Conservation (phyloP, 768 basidiomycete genomes). For the Lactifluus hygrophoroides region DNA sequence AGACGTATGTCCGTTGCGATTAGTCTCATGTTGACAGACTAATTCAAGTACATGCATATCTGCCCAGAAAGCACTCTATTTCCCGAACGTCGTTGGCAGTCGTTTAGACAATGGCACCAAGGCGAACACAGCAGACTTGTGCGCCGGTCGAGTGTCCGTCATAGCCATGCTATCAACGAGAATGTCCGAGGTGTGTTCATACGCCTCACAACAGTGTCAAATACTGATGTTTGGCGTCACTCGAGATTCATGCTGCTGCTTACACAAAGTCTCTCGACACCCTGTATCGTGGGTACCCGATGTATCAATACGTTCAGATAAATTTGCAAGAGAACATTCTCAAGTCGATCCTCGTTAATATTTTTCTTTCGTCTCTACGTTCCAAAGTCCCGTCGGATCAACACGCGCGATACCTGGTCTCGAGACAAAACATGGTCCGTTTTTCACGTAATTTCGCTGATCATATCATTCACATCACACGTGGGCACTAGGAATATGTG, state of each 20-base stretch:
- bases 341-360: constrained; percentile 80
- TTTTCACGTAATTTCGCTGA: not conserved
- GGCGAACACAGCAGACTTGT: constrained; percentile 71
- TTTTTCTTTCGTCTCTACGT: constrained; percentile 74
- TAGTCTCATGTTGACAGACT: not conserved
- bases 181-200: constrained; percentile 68
- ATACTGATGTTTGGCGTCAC: not conserved
- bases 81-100: constrained; percentile 78
- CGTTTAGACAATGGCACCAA: constrained; percentile 45
- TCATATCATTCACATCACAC: not conserved
- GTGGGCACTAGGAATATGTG: constrained; percentile 36
- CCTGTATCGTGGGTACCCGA: constrained; percentile 44
- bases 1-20: constrained; percentile 50
- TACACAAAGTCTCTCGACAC: constrained; percentile 53
- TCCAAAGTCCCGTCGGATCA: constrained; percentile 51
- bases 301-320: constrained; percentile 72
- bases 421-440: constrained; percentile 70
- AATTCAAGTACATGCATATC: not conserved
- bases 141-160: constrained; percentile 67
- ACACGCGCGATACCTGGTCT: constrained; percentile 69
- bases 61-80: constrained; percentile 78
- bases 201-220: not conserved
- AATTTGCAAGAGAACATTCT: constrained; percentile 93
- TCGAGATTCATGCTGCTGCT: constrained; percentile 70
- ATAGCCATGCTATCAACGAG: constrained; percentile 77